A percentile compares a stretch with the other conserved stretches of the same genome.
Evolutionary conservation across 1,284 basidiomycete genomes (phyloP).

Genomic region (Albatrellus sp.): DNA sequence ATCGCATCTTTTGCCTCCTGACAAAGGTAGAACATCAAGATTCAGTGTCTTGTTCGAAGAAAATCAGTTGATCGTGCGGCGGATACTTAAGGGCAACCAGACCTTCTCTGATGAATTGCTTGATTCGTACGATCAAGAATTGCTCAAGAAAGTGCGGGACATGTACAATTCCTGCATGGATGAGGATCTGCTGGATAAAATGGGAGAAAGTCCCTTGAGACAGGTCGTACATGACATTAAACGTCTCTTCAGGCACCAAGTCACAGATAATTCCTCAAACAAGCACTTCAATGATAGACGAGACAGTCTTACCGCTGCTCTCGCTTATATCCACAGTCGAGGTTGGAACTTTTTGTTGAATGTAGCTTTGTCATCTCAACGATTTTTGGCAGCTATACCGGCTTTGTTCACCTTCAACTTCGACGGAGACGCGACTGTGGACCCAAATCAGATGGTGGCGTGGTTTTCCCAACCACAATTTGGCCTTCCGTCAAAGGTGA

Average conservation of each 20-base stretch:
- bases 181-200: slow-evolving; percentile 48
- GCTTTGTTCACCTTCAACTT: slow-evolving; percentile 70
- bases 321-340: slow-evolving; percentile 81
- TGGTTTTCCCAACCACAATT: slow-evolving; percentile 80
- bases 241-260: slow-evolving; percentile 42
- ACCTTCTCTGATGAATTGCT: slow-evolving; percentile 15
- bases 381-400: slow-evolving; percentile 42
- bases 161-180: slow-evolving; percentile 82
- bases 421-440: slow-evolving; percentile 84
- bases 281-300: slow-evolving; percentile 17
- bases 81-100: slow-evolving; percentile 13
- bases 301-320: slow-evolving; percentile 59
- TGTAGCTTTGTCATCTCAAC: slow-evolving; percentile 1
- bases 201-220: slow-evolving; percentile 51
- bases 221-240: slow-evolving; percentile 46
- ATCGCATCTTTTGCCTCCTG: slow-evolving; percentile 72
- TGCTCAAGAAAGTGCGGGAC: slow-evolving; percentile 70
- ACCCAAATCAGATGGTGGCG: slow-evolving; percentile 78
- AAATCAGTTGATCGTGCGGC: slow-evolving; percentile 49
- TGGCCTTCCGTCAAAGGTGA: slow-evolving; percentile 81
- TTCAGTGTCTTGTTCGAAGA: slow-evolving; percentile 51
- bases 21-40: slow-evolving; percentile 59
- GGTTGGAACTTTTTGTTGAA: slow-evolving; percentile 28
- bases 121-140: slow-evolving; percentile 43
- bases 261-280: slow-evolving; percentile 22